Percentiles rank a stretch among this genome's conserved stretches.
These are phyloP conservation scores for Chlorella sp. DNA, from an alignment of 139 green algal genomes.

Conservation along the genomic window DNA sequence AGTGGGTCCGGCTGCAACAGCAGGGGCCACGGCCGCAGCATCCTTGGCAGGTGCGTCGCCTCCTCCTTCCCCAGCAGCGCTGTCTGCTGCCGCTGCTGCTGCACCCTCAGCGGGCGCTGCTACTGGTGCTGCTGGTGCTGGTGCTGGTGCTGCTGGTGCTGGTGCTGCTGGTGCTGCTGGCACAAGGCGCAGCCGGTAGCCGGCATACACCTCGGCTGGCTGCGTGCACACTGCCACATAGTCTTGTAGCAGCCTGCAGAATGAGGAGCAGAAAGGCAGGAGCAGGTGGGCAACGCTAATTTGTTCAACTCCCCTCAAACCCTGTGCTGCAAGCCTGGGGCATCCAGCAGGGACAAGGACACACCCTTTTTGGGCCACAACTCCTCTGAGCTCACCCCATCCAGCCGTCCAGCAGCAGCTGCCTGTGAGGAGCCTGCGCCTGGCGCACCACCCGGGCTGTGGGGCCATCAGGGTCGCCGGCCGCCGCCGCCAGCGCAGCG, in stretches of 20 bases:
- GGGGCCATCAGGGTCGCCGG: slow-evolving; percentile 6
- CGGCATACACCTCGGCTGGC: slow-evolving; percentile 36
- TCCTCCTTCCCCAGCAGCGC: neutral
- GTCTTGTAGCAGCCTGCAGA: slow-evolving; percentile 65
- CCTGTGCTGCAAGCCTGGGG: too few relatives aligned
- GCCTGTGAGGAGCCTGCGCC: slow-evolving; percentile 48
- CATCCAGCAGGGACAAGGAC: too few relatives aligned
- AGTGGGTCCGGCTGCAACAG: neutral
- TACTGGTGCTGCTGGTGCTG: neutral
- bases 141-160: neutral
- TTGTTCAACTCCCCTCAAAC: too few relatives aligned
- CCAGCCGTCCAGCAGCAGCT: slow-evolving; percentile 40
- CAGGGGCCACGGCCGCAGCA: neutral
- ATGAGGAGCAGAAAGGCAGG: neutral
- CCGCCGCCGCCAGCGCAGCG: slow-evolving; percentile 40
- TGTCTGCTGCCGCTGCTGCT: neutral
- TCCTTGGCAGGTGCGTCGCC: neutral
- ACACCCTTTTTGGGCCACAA: too few relatives aligned
- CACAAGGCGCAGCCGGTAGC: slow-evolving; percentile 60
- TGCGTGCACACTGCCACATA: slow-evolving; percentile 60
- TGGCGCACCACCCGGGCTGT: slow-evolving; percentile 30
- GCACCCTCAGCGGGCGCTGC: neutral
- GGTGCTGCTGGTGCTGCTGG: neutral
- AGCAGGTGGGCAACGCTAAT: too few relatives aligned
- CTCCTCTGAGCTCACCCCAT: neutral